phyloP scores from a whole-genome alignment of 805 yeast genomes.

The Wickerhamiella kurtzmanii region DNA sequence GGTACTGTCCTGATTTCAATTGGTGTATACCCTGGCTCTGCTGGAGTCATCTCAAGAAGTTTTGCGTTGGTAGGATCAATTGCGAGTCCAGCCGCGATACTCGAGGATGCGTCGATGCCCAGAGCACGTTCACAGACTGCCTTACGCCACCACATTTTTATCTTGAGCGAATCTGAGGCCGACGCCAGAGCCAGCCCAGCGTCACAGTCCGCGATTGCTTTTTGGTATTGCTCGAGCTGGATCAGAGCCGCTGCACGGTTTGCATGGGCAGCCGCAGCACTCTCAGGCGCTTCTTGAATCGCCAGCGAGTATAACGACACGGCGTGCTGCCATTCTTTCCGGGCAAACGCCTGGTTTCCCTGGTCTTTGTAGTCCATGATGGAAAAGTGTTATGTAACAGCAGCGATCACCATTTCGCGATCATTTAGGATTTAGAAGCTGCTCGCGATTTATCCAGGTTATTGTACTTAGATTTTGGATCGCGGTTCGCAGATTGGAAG shows the following conservation, averaged over 20 bases:
- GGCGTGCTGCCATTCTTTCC: conserved; percentile 10
- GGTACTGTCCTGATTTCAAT: conserved; percentile 2
- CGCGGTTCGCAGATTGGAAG: neutral
- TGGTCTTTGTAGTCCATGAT: conserved; percentile 12
- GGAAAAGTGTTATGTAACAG: neutral
- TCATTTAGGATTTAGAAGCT: too few relatives aligned
- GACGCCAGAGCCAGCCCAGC: conserved; percentile 5
- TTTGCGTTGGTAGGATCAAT: conserved; percentile 15
- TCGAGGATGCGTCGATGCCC: conserved; percentile 4
- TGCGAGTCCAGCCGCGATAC: conserved; percentile 12
- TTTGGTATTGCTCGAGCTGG: conserved; percentile 10
- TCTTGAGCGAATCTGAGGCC: conserved; percentile 4
- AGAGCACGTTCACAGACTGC: conserved; percentile 13
- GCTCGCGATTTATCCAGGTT: neutral
- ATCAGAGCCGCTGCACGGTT: conserved; percentile 20
- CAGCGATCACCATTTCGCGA: neutral
- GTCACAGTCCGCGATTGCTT: conserved; percentile 14
- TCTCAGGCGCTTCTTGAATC: conserved; percentile 1
- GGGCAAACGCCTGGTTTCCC: conserved; percentile 13
- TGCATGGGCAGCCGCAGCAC: conserved; percentile 16
- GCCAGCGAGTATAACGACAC: conserved; percentile 13
- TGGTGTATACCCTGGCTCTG: neutral
- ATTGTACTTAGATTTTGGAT: neutral
- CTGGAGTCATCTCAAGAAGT: conserved; percentile 8
- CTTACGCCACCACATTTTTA: conserved; percentile 14